Evolutionary conservation across 2,329 filamentous ascomycete genomes (phyloP), one percentile per base, ranked within the genome.

Genomic region (Diaporthe vaccinii): DNA sequence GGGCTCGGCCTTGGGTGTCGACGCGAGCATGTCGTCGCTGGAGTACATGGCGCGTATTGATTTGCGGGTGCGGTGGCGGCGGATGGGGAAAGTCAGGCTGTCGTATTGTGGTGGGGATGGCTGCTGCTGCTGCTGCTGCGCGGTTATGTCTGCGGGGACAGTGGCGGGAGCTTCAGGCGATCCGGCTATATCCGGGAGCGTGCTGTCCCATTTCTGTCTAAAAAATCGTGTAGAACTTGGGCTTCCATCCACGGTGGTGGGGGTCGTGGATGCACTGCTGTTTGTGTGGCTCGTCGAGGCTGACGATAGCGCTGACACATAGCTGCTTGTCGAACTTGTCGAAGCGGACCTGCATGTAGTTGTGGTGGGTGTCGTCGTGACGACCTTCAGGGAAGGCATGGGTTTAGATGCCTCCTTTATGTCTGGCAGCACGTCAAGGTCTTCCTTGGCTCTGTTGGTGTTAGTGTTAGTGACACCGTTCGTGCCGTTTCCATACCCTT

Each of bases 401-500:
- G 44, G 58, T 22, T n/a, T 34, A 0, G 57, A 10, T 5, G 41
- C 8, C n/a, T 67, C n/a, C 1, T 67, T 70, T 4, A 34, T 44
- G 41, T 74, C 65, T 31, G 67, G 55, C 22, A 51, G 12, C 28
- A 41, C 46, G 22, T 69, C 61, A 5, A 22, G 44, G 20, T 3
- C 28, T 49, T 61, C 58, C 4, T 36, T 46, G 9, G 22, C 65
- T 2, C 8, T 15, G 1, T 44, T 7, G 14, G 20, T 5, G 8
- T 82, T 58, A 31, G 20, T 5, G 8, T 82, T 58, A 31, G 77
- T 82, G 5, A 85, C 84, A 2, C 82, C 78, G 49, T 88, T 87
- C 3, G 86, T 89, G 1, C 88, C 88, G 67, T 90, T 90, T 14
- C 89, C 89, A 75, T 91, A 90, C 0, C 88, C 87, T 6, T 86